Conservation (phyloP, 1,284 basidiomycete genomes). For the Boletus semigastroideus region DNA sequence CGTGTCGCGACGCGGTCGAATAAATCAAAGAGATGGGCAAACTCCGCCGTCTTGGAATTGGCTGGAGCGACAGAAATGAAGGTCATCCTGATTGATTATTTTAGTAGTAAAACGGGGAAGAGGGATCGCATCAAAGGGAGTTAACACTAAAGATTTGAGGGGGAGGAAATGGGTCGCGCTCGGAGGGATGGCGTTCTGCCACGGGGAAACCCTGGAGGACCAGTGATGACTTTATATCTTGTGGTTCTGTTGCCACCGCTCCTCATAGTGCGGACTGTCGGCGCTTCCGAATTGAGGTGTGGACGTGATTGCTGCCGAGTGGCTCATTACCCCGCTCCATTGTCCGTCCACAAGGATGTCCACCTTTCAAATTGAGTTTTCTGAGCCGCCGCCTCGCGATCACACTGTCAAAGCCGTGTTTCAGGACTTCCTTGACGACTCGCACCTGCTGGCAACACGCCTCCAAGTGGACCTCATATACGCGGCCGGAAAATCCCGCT, state of each 20-base stretch:
- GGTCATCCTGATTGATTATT: conserved; percentile 17
- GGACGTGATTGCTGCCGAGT: conserved; percentile 19
- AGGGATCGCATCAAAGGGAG: background rate
- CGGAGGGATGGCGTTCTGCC: conserved; percentile 3
- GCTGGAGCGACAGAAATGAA: conserved; percentile 12
- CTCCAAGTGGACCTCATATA: background rate
- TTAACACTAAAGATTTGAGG: background rate
- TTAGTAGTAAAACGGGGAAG: background rate
- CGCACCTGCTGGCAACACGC: too few relatives aligned
- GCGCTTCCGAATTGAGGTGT: conserved; percentile 5
- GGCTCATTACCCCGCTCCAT: conserved; percentile 15
- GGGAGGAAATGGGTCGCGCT: background rate
- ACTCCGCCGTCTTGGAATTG: conserved; percentile 44
- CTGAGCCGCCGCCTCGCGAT: conserved; percentile 1
- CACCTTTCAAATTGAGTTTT: conserved; percentile 1
- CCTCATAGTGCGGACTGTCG: background rate
- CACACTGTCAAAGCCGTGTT: background rate
- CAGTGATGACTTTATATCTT: conserved; percentile 23
- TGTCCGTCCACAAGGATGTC: conserved; percentile 13
- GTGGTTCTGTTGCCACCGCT: conserved; percentile 11
- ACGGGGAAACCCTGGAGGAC: background rate
- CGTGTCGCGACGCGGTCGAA: conserved; percentile 51
- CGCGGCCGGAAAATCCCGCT: background rate
- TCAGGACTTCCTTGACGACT: background rate
- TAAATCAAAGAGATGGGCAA: conserved; percentile 51